Conservation (phyloP, 1,284 basidiomycete genomes). For the Marasmius fiardii region DNA sequence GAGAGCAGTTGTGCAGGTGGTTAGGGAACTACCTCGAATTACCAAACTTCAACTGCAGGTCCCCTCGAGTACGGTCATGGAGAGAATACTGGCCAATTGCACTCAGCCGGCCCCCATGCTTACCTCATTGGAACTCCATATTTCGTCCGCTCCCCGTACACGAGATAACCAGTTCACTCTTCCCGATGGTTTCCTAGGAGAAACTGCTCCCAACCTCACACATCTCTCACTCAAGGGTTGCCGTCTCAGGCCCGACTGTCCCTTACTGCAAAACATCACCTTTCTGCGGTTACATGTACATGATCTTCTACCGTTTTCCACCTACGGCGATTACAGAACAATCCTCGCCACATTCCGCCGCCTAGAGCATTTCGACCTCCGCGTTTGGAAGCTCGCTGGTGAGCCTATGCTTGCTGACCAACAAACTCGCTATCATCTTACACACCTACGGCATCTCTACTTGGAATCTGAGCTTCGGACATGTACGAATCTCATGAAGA, state of each 20-base stretch:
- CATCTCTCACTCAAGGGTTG: background rate
- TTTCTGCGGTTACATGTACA: background rate
- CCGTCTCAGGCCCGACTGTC: background rate
- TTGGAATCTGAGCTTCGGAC: background rate
- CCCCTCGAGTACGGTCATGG: no score
- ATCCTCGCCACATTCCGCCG: background rate
- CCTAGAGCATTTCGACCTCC: background rate
- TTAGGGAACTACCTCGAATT: no score
- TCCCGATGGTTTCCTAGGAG: background rate
- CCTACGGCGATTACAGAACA: background rate
- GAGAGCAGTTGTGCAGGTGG: no score
- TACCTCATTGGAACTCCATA: background rate
- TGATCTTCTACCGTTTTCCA: background rate
- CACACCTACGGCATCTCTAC: background rate
- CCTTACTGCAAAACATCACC: background rate
- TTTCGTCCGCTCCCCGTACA: background rate
- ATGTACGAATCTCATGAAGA: background rate
- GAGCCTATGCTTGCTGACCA: no score
- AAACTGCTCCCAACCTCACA: background rate
- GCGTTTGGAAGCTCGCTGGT: no score
- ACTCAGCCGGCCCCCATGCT: background rate
- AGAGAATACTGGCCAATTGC: no score
- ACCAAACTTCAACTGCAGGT: no score
- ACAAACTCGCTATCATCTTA: background rate
- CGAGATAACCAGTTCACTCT: background rate